A percentile compares a stretch with the other conserved stretches of the same genome.
These are phyloP conservation scores for Clausena lansium DNA, from an alignment of 345 rosid species.

Conservation along the genomic window DNA sequence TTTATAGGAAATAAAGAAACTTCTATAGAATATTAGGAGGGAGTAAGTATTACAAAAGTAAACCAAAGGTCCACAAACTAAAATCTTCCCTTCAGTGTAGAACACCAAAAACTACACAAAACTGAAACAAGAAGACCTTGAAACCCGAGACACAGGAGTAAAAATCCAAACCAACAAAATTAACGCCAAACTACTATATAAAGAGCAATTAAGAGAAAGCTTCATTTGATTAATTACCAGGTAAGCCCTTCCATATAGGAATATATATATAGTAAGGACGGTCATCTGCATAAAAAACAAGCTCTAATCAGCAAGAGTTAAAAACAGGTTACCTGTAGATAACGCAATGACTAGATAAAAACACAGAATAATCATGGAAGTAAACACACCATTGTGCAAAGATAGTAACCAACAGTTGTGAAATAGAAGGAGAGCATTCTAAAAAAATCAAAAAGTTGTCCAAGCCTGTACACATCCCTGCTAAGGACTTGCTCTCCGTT, in stretches of 20 bases:
- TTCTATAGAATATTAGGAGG: too few species aligned
- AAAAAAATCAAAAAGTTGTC: slow-evolving; percentile 96
- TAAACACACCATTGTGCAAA: slow-evolving; percentile 88
- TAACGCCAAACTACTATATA: not conserved
- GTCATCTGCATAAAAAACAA: slow-evolving; percentile 79
- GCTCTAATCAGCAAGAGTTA: slow-evolving; percentile 20
- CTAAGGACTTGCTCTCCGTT: slow-evolving; percentile 99
- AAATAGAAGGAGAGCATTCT: slow-evolving; percentile 96
- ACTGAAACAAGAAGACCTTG: too few species aligned
- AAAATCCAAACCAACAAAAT: not conserved
- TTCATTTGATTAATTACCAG: slow-evolving; percentile 57
- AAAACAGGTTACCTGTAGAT: not conserved
- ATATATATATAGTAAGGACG: slow-evolving; percentile 85
- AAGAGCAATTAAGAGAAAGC: not conserved
- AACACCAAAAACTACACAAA: too few species aligned
- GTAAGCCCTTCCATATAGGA: slow-evolving; percentile 88
- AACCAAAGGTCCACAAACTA: too few species aligned
- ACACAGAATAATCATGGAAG: slow-evolving; percentile 4
- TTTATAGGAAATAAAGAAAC: too few species aligned
- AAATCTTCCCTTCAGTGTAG: too few species aligned
- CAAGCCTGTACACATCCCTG: slow-evolving; percentile 92
- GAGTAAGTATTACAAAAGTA: too few species aligned
- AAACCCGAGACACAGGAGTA: too few species aligned
- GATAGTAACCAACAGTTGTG: slow-evolving; percentile 94
- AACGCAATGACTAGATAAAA: slow-evolving; percentile 9